Percentiles rank a stretch among this genome's conserved stretches.
These are phyloP conservation scores for Albophoma yamanashiensis DNA, from an alignment of 2,329 filamentous ascomycete species.

Conservation along the genomic window DNA sequence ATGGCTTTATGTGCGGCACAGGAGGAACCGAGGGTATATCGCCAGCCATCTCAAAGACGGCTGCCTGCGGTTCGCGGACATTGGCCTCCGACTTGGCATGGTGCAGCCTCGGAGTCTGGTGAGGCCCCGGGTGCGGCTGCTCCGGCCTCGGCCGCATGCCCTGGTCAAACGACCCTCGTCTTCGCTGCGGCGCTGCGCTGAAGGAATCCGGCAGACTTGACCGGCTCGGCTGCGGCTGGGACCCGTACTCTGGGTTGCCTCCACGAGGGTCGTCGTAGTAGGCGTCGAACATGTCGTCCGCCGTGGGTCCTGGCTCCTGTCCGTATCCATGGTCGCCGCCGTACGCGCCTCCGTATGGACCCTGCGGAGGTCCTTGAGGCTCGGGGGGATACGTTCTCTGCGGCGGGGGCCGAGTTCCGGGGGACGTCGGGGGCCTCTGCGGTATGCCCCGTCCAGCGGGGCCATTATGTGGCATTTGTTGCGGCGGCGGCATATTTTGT, in stretches of 20 bases:
- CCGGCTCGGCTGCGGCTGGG: conserved; percentile 9
- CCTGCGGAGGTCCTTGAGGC: conserved; percentile 26
- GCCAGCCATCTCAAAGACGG: conserved; percentile 63
- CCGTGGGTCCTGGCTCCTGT: conserved; percentile 22
- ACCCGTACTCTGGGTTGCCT: conserved; percentile 14
- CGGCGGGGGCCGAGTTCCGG: conserved; percentile 39
- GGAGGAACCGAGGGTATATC: conserved; percentile 48
- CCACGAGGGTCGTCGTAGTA: conserved; percentile 36
- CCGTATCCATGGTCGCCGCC: conserved; percentile 22
- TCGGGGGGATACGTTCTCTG: conserved; percentile 37
- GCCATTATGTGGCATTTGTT: conserved; percentile 33
- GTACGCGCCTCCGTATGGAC: conserved; percentile 20
- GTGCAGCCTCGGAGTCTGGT: conserved; percentile 41
- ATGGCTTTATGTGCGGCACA: conserved; percentile 23
- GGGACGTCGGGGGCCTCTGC: conserved; percentile 45
- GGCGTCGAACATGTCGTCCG: conserved; percentile 43
- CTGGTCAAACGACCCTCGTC: conserved; percentile 36
- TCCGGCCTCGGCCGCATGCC: conserved; percentile 29
- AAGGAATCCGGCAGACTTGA: conserved; percentile 32
- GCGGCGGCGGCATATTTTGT: conserved; percentile 22
- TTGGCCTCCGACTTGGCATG: conserved; percentile 59
- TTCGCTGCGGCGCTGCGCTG: conserved; percentile 20
- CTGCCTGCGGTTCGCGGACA: conserved; percentile 51
- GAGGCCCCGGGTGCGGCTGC: conserved; percentile 37
- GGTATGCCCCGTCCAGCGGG: conserved; percentile 33